Conservation (phyloP, 2,329 filamentous ascomycete species). For the Fusarium oligoseptatum region DNA sequence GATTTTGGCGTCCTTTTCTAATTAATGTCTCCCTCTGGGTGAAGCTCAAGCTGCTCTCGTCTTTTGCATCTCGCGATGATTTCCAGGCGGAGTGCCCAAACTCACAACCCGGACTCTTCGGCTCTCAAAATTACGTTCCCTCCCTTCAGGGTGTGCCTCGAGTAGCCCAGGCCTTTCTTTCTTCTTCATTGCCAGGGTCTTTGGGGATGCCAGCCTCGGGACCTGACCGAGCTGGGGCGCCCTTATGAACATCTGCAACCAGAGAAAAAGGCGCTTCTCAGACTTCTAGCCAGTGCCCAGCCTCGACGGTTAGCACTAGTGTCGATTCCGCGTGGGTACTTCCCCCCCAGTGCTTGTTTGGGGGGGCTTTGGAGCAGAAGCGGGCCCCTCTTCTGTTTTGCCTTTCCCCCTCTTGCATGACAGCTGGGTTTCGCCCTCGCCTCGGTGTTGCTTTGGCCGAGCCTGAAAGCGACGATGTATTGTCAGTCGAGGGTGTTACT, state of each 20-base stretch:
- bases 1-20: constrained; percentile 16
- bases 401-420: constrained; percentile 29
- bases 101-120: constrained; percentile 12
- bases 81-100: constrained; percentile 27
- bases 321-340: constrained; percentile 35
- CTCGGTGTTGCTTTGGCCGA: constrained; percentile 42
- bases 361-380: constrained; percentile 11
- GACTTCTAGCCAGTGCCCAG: constrained; percentile 36
- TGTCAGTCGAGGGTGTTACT: constrained; percentile 3
- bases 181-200: constrained; percentile 28
- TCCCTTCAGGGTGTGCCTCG: constrained; percentile 36
- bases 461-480: neutral
- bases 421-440: constrained; percentile 30
- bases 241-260: constrained; percentile 36
- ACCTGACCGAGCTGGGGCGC: constrained; percentile 46
- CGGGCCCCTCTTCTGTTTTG: constrained; percentile 27
- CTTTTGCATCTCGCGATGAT: constrained; percentile 32
- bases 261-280: constrained; percentile 27
- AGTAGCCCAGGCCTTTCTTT: constrained; percentile 17
- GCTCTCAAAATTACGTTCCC: constrained; percentile 13
- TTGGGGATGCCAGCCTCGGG: constrained; percentile 38
- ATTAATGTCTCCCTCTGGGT: neutral
- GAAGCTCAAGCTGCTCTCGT: constrained; percentile 33
- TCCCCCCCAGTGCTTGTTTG: constrained; percentile 21
- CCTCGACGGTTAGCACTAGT: constrained; percentile 38